Base-by-base conservation (phyloP, 176 grass and related monocot species). In the Rhynchospora pubera region DNA sequence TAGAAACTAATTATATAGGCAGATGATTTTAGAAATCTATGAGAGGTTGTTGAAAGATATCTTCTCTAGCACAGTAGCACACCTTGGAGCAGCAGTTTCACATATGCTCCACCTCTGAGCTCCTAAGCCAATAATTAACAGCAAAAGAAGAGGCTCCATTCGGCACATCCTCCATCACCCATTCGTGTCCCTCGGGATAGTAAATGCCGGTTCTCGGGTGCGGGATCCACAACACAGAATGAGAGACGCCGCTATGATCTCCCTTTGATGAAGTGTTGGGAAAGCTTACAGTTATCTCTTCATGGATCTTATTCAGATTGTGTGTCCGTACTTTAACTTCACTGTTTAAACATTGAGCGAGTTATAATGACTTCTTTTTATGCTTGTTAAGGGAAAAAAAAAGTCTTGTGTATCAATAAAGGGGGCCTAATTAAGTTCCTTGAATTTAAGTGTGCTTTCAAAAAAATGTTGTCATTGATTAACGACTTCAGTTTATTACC, bases 201-300 rank as follows among this genome's bases (percentile, higher is more conserved):
- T 99, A 99, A 19, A 99, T 99, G 80, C 92, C 96, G 24, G 96
- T 99, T 87, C 91, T 94, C 56, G 92, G 89, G 68, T 99, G 86
- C 22, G 96, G 91, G 68, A 95, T 82, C 96, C 96, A 99, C 59
- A 88, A 10, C 68, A 86, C 79, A 28, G 88, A 53, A 30, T 82
- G 45, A 51, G 79, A 82, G 43, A 82, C 1, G 21, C 62, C 62
- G 3, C 2, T 64, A 50, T 60, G 52, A 18, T 81, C 45, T 81
- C 21, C 79, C 47, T 82, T 82, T 3, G 42, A 5, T 7, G 7
- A 16, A 19, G 12, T 8, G 13, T 51, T 26, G 15, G 19, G 59
- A 51, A 16, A 51, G 46, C 19, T 74, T 74, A 74, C n/a, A 3
- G 12, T 28, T 7, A 11, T 52, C 57, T 63, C 42, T 66, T 82